Conservation (phyloP, 495 filamentous ascomycete genomes). For the Halenospora varia region DNA sequence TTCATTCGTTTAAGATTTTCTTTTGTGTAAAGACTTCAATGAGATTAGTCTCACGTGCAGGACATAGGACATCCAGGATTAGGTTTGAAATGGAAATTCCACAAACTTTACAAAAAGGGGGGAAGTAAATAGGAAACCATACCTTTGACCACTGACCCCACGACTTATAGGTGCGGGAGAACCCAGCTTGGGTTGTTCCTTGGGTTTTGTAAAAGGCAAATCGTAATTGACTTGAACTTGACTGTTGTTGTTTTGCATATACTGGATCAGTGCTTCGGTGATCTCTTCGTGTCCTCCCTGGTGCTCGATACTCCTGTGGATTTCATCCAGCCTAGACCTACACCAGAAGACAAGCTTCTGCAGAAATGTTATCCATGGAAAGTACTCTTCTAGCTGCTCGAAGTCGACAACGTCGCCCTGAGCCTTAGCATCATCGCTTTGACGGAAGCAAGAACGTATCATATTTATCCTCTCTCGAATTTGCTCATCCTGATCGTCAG, state of each 20-base stretch:
- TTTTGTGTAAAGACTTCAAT: not conserved
- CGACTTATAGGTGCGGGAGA: conserved; percentile 9
- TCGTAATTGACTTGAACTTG: conserved; percentile 11
- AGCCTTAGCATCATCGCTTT: conserved; percentile 12
- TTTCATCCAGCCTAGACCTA: conserved; percentile 23
- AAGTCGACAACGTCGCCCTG: conserved; percentile 27
- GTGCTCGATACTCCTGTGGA: conserved; percentile 16
- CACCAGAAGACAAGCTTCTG: conserved; percentile 21
- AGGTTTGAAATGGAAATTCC: too few species aligned
- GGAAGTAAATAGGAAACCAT: not conserved
- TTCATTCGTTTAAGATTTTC: not conserved
- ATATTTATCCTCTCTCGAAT: conserved; percentile 23
- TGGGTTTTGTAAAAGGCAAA: not conserved
- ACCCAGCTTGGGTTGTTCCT: not conserved
- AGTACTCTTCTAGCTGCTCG: conserved; percentile 27
- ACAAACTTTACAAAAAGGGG: too few species aligned
- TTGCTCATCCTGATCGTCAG: conserved; percentile 2
- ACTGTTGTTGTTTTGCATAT: conserved; percentile 11
- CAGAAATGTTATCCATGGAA: conserved; percentile 30
- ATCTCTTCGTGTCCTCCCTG: conserved; percentile 27
- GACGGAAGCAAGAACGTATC: conserved; percentile 25
- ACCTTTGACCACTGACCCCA: conserved; percentile 7
- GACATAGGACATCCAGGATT: too few species aligned
- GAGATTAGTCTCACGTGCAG: too few species aligned
- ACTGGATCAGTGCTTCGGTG: conserved; percentile 10